Evolutionary conservation across 2,329 filamentous ascomycete species (phyloP).

Genomic region (Alternaria sp.): DNA sequence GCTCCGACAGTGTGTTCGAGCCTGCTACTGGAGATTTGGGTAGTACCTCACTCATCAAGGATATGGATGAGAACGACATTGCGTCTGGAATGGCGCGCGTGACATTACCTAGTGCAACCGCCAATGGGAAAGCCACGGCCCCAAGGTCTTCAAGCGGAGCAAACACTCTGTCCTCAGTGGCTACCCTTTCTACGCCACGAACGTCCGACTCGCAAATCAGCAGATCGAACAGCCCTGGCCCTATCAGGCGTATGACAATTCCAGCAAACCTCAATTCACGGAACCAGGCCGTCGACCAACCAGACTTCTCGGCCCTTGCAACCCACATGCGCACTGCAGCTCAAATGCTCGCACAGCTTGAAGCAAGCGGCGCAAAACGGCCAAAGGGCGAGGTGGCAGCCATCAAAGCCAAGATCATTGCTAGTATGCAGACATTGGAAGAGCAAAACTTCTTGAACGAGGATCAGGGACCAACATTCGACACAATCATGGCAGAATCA

Average conservation of each 20-base stretch:
- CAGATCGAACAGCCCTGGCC: conserved; percentile 72
- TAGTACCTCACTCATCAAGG: conserved; percentile 73
- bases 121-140: conserved; percentile 41
- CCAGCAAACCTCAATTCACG: conserved; percentile 57
- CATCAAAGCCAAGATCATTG: conserved; percentile 86
- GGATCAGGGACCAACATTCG: conserved; percentile 77
- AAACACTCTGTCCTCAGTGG: conserved; percentile 66
- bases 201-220: conserved; percentile 74
- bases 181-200: conserved; percentile 71
- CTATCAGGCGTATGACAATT: conserved; percentile 68
- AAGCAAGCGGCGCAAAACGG: conserved; percentile 80
- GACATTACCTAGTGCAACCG: conserved; percentile 31
- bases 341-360: conserved; percentile 85
- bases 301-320: conserved; percentile 81
- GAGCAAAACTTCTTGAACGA: conserved; percentile 84
- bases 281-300: conserved; percentile 69
- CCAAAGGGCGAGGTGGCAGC: conserved; percentile 82
- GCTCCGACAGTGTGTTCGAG: conserved; percentile 80
- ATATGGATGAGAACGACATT: conserved; percentile 58
- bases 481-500: conserved; percentile 80
- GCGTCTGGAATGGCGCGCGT: conserved; percentile 43
- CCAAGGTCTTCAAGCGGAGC: conserved; percentile 69
- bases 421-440: conserved; percentile 87
- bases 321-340: conserved; percentile 89
- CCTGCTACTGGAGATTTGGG: conserved; percentile 81